Percentiles rank a stretch among this genome's conserved stretches.
These are phyloP conservation scores for Castanospermum australe DNA, from an alignment of 306 rosid species.

Conservation along the genomic window DNA sequence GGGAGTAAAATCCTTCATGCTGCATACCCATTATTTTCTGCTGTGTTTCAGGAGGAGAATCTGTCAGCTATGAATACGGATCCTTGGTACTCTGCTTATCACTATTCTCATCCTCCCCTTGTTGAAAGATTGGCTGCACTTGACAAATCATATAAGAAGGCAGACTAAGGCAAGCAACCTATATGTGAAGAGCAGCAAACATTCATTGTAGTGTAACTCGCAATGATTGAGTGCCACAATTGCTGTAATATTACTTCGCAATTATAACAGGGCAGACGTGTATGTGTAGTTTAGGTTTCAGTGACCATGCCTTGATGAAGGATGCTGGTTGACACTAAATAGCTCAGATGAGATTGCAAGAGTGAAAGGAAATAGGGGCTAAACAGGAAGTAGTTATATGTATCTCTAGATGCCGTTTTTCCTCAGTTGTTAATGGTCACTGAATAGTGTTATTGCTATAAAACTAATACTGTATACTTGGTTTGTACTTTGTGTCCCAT, in stretches of 20 bases:
- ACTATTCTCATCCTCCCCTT: constrained; percentile 96
- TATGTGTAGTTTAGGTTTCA: constrained; percentile 5
- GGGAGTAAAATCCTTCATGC: background rate
- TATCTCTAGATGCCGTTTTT: background rate
- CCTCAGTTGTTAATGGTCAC: background rate
- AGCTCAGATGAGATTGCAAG: constrained; percentile 3
- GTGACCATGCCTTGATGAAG: constrained; percentile 1
- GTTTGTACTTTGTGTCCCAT: background rate
- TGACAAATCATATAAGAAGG: constrained; percentile 63
- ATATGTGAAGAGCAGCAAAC: constrained; percentile 26
- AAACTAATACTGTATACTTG: background rate
- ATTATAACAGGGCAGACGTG: background rate
- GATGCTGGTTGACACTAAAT: constrained; percentile 11
- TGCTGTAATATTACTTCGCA: background rate
- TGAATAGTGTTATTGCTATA: background rate
- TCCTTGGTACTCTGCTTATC: constrained; percentile 97
- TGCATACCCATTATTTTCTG: background rate
- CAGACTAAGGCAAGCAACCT: constrained; percentile 44
- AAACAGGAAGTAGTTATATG: background rate
- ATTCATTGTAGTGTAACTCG: constrained; percentile 19
- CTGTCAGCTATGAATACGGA: constrained; percentile 95
- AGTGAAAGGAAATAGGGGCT: background rate
- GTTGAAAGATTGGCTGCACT: constrained; percentile 87
- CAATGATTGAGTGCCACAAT: constrained; percentile 9
- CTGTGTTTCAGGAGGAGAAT: constrained; percentile 80